phyloP scores from a whole-genome alignment of 2,329 filamentous ascomycete species.

The Graphiopsis chlorocephala region DNA sequence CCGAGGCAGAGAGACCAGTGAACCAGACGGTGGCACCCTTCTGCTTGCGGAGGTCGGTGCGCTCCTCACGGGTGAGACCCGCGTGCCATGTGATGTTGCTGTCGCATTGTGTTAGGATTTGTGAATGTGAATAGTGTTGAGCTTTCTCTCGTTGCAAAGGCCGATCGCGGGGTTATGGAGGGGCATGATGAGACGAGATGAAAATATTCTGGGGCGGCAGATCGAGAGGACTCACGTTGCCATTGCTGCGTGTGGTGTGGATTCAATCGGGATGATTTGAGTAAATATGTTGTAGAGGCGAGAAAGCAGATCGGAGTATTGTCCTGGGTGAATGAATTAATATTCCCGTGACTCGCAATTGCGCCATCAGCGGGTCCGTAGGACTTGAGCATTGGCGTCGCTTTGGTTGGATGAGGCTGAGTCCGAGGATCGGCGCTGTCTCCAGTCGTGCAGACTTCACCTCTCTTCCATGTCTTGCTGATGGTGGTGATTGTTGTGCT shows the following conservation, averaged over 20 bases:
- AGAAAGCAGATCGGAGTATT: background rate
- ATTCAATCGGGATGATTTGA: background rate
- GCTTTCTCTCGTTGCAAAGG: background rate
- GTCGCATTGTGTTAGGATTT: constrained; percentile 5
- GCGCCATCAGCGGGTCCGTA: constrained; percentile 4
- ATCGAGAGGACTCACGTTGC: constrained; percentile 10
- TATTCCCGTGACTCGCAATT: constrained; percentile 6
- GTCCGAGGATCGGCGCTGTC: background rate
- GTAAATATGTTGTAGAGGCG: background rate
- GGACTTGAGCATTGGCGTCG: background rate
- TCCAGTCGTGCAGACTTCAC: background rate
- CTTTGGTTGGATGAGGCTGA: background rate
- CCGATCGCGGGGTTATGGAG: constrained; percentile 15
- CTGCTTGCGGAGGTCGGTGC: constrained; percentile 73
- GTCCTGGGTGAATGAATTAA: background rate
- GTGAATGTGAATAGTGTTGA: background rate
- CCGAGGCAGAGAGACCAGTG: constrained; percentile 91
- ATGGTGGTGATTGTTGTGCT: background rate
- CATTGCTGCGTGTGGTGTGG: constrained; percentile 6
- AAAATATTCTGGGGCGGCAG: background rate
- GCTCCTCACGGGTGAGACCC: constrained; percentile 74
- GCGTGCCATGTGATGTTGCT: constrained; percentile 92
- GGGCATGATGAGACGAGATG: background rate
- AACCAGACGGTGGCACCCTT: constrained; percentile 95
- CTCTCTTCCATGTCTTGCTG: background rate